A percentile compares a stretch with the other conserved stretches of the same genome.
Conservation (phyloP, 208 protist genomes). For the Trichomonas tenax region DNA sequence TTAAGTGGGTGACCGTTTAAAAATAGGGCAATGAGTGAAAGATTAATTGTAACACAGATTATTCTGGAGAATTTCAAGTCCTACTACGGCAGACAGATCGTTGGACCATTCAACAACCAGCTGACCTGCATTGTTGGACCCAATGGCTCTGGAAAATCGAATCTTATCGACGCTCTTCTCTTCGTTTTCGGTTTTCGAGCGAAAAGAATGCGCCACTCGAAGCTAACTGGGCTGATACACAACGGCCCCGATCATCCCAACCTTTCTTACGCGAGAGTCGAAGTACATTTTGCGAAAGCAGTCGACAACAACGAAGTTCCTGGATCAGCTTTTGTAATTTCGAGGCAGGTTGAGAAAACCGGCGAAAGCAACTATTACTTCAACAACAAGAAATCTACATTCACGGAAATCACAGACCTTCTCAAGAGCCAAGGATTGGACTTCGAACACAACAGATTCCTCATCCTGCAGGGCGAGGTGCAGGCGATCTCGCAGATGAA, state of each 20-base stretch:
- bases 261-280: conserved; percentile 72
- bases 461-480: conserved; percentile 99
- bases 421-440: conserved; percentile 87
- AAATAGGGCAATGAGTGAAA: neutral
- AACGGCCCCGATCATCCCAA: conserved; percentile 73
- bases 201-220: conserved; percentile 76
- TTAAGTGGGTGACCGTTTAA: neutral
- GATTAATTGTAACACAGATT: conserved; percentile 89
- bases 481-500: conserved; percentile 99
- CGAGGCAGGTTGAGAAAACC: neutral
- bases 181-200: conserved; percentile 98
- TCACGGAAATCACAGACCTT: conserved; percentile 53
- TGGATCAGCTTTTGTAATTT: neutral
- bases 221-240: conserved; percentile 89
- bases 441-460: conserved; percentile 98
- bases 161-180: conserved; percentile 98
- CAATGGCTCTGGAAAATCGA: conserved; percentile 98
- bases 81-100: conserved; percentile 80
- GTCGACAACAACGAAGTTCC: conserved; percentile 58
- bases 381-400: conserved; percentile 47
- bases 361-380: conserved; percentile 75
- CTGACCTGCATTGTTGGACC: conserved; percentile 98
- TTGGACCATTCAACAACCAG: conserved; percentile 94
- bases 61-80: conserved; percentile 99
- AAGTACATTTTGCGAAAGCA: conserved; percentile 81